Evolutionary conservation across 2,329 filamentous ascomycete genomes (phyloP), one percentile per base, ranked within the genome.

Genomic region (Periconia sp.): DNA sequence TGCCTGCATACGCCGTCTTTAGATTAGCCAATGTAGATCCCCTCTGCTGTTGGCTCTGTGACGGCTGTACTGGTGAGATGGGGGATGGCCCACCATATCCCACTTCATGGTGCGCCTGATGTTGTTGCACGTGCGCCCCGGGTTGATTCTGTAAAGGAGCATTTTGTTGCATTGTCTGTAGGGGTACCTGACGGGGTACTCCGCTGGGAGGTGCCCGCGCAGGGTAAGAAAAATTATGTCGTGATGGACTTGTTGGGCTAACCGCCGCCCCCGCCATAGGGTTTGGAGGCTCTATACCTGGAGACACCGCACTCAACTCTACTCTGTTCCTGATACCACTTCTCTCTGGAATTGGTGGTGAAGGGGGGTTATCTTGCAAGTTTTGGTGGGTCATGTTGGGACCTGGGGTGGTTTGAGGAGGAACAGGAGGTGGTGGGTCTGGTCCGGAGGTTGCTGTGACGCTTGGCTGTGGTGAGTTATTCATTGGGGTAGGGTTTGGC

Each of bases 211-310:
- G 69, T 45, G 63, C 58, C 52, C 70, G 54, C 11, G 65, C 62
- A 18, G 70, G 70, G 43, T 73, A 73, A 0, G 70, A 73, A 52
- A 73, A 73, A 52, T 73, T 72, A 7, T 64, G 65, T 18, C 63
- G 58, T 1, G 57, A 57, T 10, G 70, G 67, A 50, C 67, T 70
- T 10, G 57, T 53, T 7, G 69, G 68, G 14, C 58, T 67, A 2
- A 69, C 54, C 2, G 64, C 65, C 14, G 64, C 64, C 20, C 61
- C 60, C 7, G 60, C 51, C 55, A 70, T 63, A 2, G 69, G 70
- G 27, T 73, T 70, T 9, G 66, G 65, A n/a, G 62, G 61, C 49
- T 72, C 66, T 9, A 71, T 53, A 5, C 63, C 68, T 14, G 70
- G 70, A 47, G 69, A 72, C 14, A 66, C 59, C 2, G 69, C 69